These are phyloP conservation scores for Epichloe gansuensis DNA, from an alignment of 2,329 filamentous ascomycete genomes.

Conservation along the genomic window DNA sequence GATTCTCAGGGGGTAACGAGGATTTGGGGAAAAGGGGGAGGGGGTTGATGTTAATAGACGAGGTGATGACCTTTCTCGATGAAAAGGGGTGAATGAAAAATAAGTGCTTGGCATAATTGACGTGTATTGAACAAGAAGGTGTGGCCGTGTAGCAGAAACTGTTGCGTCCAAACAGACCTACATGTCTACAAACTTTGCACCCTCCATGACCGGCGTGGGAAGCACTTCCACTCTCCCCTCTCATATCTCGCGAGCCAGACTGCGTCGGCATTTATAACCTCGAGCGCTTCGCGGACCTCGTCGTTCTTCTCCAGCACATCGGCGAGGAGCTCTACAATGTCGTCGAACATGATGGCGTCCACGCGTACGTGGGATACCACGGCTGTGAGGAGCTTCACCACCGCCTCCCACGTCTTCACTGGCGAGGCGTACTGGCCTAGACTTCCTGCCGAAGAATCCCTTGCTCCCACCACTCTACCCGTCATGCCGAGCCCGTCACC, in stretches of 20 bases:
- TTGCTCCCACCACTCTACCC: constrained; percentile 4
- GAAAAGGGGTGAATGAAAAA: too few species aligned
- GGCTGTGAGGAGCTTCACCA: constrained; percentile 44
- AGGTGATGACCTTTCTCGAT: too few species aligned
- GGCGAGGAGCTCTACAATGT: constrained; percentile 51
- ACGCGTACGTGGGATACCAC: constrained; percentile 52
- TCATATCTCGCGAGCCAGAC: constrained; percentile 58
- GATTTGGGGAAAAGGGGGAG: too few species aligned
- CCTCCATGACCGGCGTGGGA: constrained; percentile 30
- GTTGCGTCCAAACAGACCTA: neutral
- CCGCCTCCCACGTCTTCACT: constrained; percentile 51
- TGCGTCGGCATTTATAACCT: constrained; percentile 57
- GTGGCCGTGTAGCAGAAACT: too few species aligned
- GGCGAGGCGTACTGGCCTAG: constrained; percentile 49
- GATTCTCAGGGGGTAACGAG: neutral
- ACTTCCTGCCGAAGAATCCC: constrained; percentile 18
- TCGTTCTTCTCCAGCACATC: constrained; percentile 32
- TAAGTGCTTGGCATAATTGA: neutral
- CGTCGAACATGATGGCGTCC: constrained; percentile 59
- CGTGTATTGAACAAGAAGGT: too few species aligned
- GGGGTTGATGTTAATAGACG: too few species aligned
- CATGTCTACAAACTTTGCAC: constrained; percentile 26
- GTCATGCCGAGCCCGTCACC: constrained; percentile 12
- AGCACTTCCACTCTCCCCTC: constrained; percentile 26
- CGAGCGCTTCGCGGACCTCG: constrained; percentile 45